Evolutionary conservation across 306 rosid genomes (phyloP).

Genomic region (Lupinus albus): DNA sequence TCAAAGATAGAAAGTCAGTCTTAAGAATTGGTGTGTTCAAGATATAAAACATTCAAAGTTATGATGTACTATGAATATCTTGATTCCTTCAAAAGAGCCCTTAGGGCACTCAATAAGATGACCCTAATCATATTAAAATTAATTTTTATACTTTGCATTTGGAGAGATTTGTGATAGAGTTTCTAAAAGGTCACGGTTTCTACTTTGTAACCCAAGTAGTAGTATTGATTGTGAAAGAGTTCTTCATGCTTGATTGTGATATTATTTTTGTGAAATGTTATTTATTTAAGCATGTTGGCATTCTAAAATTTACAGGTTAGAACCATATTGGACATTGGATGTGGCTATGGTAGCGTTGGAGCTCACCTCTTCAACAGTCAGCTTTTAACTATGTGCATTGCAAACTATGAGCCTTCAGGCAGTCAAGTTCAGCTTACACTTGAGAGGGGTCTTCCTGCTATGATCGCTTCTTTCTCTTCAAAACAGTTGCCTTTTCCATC

Average conservation of each 20-base stretch:
- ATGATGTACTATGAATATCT: too few species aligned
- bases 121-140: too few species aligned
- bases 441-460: conserved; percentile 99
- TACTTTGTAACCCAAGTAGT: not conserved
- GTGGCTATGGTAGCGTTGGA: conserved; percentile 99
- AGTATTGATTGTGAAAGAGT: conserved; percentile 14
- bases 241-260: conserved; percentile 25
- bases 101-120: too few species aligned
- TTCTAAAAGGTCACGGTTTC: conserved; percentile 24
- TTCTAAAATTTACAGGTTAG: conserved; percentile 70
- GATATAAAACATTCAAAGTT: too few species aligned
- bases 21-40: too few species aligned
- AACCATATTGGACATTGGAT: conserved; percentile 89
- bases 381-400: conserved; percentile 91
- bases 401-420: conserved; percentile 96
- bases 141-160: conserved; percentile 5
- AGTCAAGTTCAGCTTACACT: conserved; percentile 98
- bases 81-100: too few species aligned
- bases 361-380: conserved; percentile 93
- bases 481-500: conserved; percentile 96
- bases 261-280: conserved; percentile 21
- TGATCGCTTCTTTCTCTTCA: conserved; percentile 84
- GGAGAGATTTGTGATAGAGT: conserved; percentile 22
- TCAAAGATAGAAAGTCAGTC: too few species aligned
- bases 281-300: conserved; percentile 35